Conservation (phyloP, 2,329 filamentous ascomycete species). For the Microsporum ferrugineum region DNA sequence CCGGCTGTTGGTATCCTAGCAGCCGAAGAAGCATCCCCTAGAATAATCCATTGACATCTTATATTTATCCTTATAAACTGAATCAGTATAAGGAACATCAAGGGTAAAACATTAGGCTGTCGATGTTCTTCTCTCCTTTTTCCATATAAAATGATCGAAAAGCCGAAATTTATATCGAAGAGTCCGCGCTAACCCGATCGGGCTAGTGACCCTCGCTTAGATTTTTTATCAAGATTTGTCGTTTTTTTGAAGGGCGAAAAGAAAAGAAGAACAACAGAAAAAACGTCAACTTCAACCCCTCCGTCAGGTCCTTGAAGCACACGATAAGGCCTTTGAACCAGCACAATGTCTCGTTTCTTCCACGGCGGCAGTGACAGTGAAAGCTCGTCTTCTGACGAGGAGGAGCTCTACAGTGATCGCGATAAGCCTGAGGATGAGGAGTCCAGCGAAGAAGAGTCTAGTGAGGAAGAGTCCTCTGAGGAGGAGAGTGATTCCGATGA, state of each 20-base stretch:
- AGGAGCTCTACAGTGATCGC: conserved; percentile 78
- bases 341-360: conserved; percentile 87
- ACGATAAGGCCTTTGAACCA: not conserved
- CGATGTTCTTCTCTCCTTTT: not conserved
- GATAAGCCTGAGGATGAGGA: conserved; percentile 48
- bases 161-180: not conserved
- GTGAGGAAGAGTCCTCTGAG: conserved; percentile 47
- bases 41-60: no score
- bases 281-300: not conserved
- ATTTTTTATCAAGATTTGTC: conserved; percentile 22
- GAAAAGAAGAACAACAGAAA: not conserved
- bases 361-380: conserved; percentile 93
- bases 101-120: not conserved
- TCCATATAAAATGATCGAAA: not conserved
- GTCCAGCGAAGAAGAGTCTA: conserved; percentile 41
- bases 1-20: no score
- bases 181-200: conserved; percentile 5
- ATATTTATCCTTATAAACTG: no score
- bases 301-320: conserved; percentile 1
- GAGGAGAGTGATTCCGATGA: conserved; percentile 43
- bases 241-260: not conserved
- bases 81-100: not conserved
- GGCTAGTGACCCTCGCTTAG: conserved; percentile 31
- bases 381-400: conserved; percentile 84
- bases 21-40: no score